A percentile compares a stretch with the other conserved stretches of the same genome.
Conservation (phyloP, 2,329 filamentous ascomycete genomes). For the Blastomyces emzantsi region DNA sequence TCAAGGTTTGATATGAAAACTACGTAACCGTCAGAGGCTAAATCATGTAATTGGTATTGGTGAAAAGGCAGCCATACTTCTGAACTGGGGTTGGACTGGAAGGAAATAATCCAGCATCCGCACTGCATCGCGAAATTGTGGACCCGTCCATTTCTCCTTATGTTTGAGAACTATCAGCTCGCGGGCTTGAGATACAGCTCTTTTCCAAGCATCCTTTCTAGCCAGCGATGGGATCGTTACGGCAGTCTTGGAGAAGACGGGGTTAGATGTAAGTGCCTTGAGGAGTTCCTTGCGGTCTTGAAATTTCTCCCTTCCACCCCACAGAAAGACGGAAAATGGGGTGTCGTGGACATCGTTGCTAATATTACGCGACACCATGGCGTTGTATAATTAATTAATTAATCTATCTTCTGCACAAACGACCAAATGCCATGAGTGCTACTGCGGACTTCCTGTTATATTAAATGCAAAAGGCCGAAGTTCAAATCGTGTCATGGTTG, state of each 20-base stretch:
- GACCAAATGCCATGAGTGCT: neutral
- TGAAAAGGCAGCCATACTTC: constrained; percentile 10
- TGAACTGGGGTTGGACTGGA: constrained; percentile 20
- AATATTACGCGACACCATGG: constrained; percentile 16
- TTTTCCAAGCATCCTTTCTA: constrained; percentile 20
- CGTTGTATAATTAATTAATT: neutral
- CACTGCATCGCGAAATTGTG: constrained; percentile 19
- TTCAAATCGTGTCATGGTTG: neutral
- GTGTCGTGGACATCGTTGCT: constrained; percentile 16
- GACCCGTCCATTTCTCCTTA: constrained; percentile 18
- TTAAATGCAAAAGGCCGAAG: neutral
- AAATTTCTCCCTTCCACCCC: constrained; percentile 20
- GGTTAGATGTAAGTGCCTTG: constrained; percentile 16
- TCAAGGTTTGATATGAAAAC: constrained; percentile 22
- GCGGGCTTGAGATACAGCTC: constrained; percentile 17
- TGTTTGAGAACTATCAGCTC: constrained; percentile 19
- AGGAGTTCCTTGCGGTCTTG: constrained; percentile 17
- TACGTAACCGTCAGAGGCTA: neutral
- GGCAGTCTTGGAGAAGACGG: constrained; percentile 18
- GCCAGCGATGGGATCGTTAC: constrained; percentile 17
- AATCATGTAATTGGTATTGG: neutral
- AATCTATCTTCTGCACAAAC: neutral
- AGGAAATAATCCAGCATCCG: constrained; percentile 19
- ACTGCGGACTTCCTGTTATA: neutral
- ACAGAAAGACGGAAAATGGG: constrained; percentile 19